Percentiles rank a stretch among this genome's conserved stretches.
Evolutionary conservation across 208 protist genomes (phyloP).

Genomic region (Tritrichomonas musculus): DNA sequence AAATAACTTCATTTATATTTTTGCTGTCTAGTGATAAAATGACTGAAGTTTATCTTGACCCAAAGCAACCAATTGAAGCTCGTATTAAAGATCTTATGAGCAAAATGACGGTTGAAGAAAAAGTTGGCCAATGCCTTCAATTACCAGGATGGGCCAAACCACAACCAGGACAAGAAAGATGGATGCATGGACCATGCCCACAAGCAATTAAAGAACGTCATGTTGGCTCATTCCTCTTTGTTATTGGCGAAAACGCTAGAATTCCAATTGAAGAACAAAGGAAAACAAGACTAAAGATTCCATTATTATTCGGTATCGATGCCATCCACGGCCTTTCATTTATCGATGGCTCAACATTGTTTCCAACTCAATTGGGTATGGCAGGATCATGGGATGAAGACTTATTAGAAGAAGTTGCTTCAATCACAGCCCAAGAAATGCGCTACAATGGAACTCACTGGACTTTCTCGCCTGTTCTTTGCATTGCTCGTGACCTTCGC

Average conservation of each 20-base stretch:
- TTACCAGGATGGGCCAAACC: no score
- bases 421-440: constrained; percentile 48
- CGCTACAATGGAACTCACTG: constrained; percentile 51
- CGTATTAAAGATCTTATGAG: neutral
- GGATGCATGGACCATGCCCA: no score
- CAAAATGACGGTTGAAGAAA: neutral
- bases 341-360: constrained; percentile 47
- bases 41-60: neutral
- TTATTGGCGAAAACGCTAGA: neutral
- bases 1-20: no score
- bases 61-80: neutral
- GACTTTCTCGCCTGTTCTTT: constrained; percentile 53
- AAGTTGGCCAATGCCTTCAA: neutral
- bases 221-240: neutral
- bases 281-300: constrained; percentile 35
- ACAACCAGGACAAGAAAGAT: no score
- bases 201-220: neutral
- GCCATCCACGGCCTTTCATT: constrained; percentile 50
- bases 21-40: no score
- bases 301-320: constrained; percentile 53
- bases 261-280: neutral
- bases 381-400: constrained; percentile 50
- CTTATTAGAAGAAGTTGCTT: neutral
- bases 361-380: constrained; percentile 51
- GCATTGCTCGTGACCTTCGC: constrained; percentile 44